phyloP scores from a whole-genome alignment of 2,329 filamentous ascomycete genomes.

The Penicillium expansum region DNA sequence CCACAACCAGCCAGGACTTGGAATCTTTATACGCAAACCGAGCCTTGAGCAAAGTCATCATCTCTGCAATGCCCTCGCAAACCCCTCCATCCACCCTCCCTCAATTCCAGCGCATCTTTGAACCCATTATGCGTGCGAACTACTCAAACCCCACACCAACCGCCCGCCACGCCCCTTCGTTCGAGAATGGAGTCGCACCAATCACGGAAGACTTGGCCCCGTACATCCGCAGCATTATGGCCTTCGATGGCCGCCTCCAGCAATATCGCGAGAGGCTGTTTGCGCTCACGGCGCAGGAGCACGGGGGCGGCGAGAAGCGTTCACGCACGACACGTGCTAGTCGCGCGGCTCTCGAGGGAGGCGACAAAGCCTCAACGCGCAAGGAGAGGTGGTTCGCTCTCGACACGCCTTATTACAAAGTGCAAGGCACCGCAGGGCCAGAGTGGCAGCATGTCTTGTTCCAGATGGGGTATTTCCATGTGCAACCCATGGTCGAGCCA shows the following conservation, averaged over 20 bases:
- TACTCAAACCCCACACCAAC: conserved; percentile 33
- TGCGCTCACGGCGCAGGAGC: conserved; percentile 57
- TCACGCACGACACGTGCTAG: conserved; percentile 71
- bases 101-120: conserved; percentile 51
- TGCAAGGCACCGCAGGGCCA: conserved; percentile 62
- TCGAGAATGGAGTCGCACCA: conserved; percentile 67
- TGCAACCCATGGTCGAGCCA: conserved; percentile 21
- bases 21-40: conserved; percentile 31
- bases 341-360: conserved; percentile 73
- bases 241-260: conserved; percentile 70
- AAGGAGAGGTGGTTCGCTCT: conserved; percentile 70
- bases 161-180: conserved; percentile 59
- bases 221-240: conserved; percentile 81
- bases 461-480: conserved; percentile 32
- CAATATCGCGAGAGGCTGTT: conserved; percentile 63
- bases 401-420: conserved; percentile 57
- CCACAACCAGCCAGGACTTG: conserved; percentile 14
- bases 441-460: conserved; percentile 42
- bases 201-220: conserved; percentile 79
- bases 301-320: conserved; percentile 52
- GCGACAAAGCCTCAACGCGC: conserved; percentile 63
- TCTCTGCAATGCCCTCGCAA: conserved; percentile 10
- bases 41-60: conserved; percentile 28
- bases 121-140: conserved; percentile 48
- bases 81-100: conserved; percentile 30